These are phyloP conservation scores for Alternaria postmessia DNA, from an alignment of 2,329 filamentous ascomycete genomes.

Conservation along the genomic window DNA sequence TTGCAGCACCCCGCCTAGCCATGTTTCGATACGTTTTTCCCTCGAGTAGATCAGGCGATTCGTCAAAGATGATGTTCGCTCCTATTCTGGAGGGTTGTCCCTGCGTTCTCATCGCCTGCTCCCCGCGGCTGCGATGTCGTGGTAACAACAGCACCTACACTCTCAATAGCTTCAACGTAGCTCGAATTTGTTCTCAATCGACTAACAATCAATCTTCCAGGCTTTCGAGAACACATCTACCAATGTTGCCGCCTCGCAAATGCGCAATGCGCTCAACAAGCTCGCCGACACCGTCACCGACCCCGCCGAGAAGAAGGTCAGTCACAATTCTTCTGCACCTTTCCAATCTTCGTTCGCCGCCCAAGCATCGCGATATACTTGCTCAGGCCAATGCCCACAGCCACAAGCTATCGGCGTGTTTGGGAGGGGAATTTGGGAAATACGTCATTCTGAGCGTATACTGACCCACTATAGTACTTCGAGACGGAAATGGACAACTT, in stretches of 20 bases:
- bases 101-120: neutral
- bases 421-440: conserved; percentile 5
- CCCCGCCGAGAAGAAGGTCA: conserved; percentile 78
- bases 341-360: neutral
- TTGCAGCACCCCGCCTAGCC: neutral
- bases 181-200: neutral
- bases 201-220: conserved; percentile 58
- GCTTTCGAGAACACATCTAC: conserved; percentile 99
- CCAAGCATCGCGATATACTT: neutral
- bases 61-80: neutral
- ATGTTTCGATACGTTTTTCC: neutral
- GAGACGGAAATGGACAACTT: conserved; percentile 99
- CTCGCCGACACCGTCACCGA: conserved; percentile 91
- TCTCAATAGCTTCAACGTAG: neutral
- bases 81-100: neutral
- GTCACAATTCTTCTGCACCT: conserved; percentile 9
- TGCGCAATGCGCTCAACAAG: conserved; percentile 96
- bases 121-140: neutral
- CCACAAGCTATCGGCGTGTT: conserved; percentile 7
- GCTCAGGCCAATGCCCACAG: conserved; percentile 3
- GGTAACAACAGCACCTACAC: neutral
- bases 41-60: neutral
- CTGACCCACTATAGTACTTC: conserved; percentile 71
- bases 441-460: conserved; percentile 21
- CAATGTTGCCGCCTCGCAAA: conserved; percentile 96